Conservation (phyloP, 139 green algal genomes). For the Volvox reticuliferus region DNA sequence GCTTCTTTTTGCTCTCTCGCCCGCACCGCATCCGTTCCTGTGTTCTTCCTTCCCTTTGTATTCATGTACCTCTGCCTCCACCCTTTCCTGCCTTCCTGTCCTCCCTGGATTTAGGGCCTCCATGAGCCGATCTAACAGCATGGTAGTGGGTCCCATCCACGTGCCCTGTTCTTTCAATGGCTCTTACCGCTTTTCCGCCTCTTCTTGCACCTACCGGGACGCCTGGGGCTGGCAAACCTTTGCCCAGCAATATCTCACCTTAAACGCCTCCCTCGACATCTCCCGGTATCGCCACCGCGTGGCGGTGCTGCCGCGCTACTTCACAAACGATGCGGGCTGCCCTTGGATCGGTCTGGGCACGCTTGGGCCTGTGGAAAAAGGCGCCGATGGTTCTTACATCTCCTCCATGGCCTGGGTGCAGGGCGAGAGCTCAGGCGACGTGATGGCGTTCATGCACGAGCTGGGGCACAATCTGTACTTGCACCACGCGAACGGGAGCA, state of each 20-base stretch:
- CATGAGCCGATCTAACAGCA: conserved; percentile 54
- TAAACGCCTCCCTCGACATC: background rate
- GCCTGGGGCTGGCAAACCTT: conserved; percentile 31
- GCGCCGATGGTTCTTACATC: conserved; percentile 9
- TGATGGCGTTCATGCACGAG: conserved; percentile 59
- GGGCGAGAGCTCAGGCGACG: background rate
- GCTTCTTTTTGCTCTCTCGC: too few species aligned
- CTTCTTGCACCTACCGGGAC: conserved; percentile 31
- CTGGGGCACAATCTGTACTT: conserved; percentile 63
- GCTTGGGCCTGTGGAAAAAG: conserved; percentile 34
- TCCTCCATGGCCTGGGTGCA: conserved; percentile 33
- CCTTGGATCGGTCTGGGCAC: conserved; percentile 53
- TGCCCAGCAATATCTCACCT: conserved; percentile 15
- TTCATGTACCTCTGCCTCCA: background rate
- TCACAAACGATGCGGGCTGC: conserved; percentile 39
- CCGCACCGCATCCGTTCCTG: too few species aligned
- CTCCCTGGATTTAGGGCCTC: background rate
- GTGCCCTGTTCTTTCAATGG: conserved; percentile 46
- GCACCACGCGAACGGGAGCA: conserved; percentile 53
- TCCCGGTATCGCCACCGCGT: conserved; percentile 3
- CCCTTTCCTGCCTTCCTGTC: background rate
- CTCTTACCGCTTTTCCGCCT: conserved; percentile 1
- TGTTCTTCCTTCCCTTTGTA: background rate
- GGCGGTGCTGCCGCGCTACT: conserved; percentile 14
- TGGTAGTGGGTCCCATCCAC: conserved; percentile 44